These are phyloP conservation scores for Thalassiosira livingstoniorum DNA, from an alignment of 352 stramenopile species.

Conservation along the genomic window DNA sequence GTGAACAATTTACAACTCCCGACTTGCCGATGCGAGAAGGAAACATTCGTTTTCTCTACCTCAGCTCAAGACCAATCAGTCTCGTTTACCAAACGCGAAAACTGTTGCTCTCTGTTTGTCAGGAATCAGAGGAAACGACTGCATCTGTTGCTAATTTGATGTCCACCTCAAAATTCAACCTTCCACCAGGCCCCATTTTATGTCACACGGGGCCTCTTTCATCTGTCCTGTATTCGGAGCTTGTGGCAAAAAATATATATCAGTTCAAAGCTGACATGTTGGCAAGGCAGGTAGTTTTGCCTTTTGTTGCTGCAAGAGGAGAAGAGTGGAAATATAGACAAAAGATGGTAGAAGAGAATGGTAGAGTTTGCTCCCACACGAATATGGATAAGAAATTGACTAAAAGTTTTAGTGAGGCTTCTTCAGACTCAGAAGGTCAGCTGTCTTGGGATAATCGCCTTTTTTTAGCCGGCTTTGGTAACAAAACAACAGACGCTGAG, in stretches of 20 bases:
- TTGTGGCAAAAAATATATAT: conserved; percentile 68
- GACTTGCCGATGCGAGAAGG: not conserved
- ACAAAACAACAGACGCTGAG: conserved; percentile 72
- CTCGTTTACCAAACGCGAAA: conserved; percentile 70
- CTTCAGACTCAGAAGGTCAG: not conserved
- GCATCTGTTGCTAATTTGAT: not conserved
- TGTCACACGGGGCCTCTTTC: conserved; percentile 68
- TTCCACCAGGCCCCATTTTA: conserved; percentile 73
- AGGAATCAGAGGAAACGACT: conserved; percentile 7
- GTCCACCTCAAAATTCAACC: not conserved
- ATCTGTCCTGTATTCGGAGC: conserved; percentile 72
- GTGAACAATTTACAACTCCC: too few relatives aligned
- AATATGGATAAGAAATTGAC: not conserved
- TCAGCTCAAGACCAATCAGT: conserved; percentile 72
- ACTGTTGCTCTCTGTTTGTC: conserved; percentile 50
- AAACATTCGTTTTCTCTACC: conserved; percentile 73
- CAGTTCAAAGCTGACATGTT: conserved; percentile 78
- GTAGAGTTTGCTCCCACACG: not conserved
- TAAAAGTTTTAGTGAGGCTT: not conserved
- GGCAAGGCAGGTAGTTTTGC: conserved; percentile 66
- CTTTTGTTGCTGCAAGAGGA: conserved; percentile 69
- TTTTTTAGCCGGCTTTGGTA: conserved; percentile 80
- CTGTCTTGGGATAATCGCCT: conserved; percentile 36
- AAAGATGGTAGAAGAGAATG: not conserved
- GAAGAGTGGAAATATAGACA: conserved; percentile 4